Conservation (phyloP, 345 rosid species). For the Combretum micranthum region DNA sequence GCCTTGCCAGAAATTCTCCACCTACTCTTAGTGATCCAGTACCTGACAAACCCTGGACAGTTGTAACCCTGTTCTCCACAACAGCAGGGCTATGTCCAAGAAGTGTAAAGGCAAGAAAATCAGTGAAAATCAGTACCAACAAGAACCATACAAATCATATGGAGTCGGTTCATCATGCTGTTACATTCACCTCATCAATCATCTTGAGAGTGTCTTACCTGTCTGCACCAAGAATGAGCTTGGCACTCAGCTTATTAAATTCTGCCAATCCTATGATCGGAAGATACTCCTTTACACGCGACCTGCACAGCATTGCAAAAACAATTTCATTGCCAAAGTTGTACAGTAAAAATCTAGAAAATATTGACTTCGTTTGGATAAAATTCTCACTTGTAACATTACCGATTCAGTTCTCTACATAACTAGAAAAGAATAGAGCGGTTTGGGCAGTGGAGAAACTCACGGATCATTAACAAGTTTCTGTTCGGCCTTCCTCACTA, state of each 20-base stretch:
- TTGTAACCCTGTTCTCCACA: slow-evolving; percentile 61
- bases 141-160: neutral
- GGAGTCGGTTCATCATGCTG: neutral
- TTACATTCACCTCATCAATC: neutral
- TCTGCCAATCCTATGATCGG: slow-evolving; percentile 86
- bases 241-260: slow-evolving; percentile 85
- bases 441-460: slow-evolving; percentile 11
- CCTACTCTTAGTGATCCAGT: slow-evolving; percentile 91
- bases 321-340: neutral
- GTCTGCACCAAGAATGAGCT: slow-evolving; percentile 79
- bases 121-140: neutral
- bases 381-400: no score
- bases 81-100: slow-evolving; percentile 55
- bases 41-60: slow-evolving; percentile 88
- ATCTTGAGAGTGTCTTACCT: slow-evolving; percentile 33
- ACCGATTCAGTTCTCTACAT: no score
- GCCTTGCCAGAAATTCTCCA: slow-evolving; percentile 75
- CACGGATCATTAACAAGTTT: slow-evolving; percentile 66
- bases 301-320: slow-evolving; percentile 22
- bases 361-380: no score
- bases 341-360: neutral
- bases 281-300: slow-evolving; percentile 89
- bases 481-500: slow-evolving; percentile 79
- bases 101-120: slow-evolving; percentile 5
- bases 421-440: no score